Evolutionary conservation across 2,329 filamentous ascomycete genomes (phyloP).

Genomic region (Phoma sp.): DNA sequence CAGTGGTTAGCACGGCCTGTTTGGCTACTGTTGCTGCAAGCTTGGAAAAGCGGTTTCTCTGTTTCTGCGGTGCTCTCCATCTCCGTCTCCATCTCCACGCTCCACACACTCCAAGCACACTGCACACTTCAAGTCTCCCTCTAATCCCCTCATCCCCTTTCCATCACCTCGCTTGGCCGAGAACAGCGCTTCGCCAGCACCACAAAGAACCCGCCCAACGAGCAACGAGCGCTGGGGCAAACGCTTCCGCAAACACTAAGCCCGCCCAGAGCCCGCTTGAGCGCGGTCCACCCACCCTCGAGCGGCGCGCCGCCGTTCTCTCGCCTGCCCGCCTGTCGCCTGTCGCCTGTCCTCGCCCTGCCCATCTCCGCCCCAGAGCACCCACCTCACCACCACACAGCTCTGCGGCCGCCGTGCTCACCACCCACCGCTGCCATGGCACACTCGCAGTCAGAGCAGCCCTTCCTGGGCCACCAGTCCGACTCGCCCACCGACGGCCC

Average conservation of each 20-base stretch:
- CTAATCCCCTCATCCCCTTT: background rate
- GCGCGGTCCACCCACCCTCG: conserved; percentile 8
- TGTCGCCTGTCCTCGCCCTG: background rate
- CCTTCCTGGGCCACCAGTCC: conserved; percentile 27
- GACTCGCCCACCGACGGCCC: conserved; percentile 32
- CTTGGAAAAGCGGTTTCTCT: conserved; percentile 9
- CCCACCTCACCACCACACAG: background rate
- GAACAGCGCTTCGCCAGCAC: background rate
- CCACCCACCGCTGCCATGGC: conserved; percentile 1
- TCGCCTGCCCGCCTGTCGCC: background rate
- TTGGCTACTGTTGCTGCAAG: conserved; percentile 5
- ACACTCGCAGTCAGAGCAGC: conserved; percentile 16
- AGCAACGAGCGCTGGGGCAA: background rate
- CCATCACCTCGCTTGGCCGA: background rate
- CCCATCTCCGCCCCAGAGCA: background rate
- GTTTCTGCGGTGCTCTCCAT: conserved; percentile 2
- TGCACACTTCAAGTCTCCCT: background rate
- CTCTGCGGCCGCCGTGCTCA: background rate
- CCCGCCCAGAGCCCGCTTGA: conserved; percentile 1
- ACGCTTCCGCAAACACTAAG: conserved; percentile 9
- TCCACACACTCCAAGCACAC: background rate
- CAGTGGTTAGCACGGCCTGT: background rate
- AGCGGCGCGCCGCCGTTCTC: conserved; percentile 10
- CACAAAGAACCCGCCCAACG: background rate
- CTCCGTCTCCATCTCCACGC: background rate